Base-by-base conservation (phyloP, 306 rosid species). In the Rubus idaeus region DNA sequence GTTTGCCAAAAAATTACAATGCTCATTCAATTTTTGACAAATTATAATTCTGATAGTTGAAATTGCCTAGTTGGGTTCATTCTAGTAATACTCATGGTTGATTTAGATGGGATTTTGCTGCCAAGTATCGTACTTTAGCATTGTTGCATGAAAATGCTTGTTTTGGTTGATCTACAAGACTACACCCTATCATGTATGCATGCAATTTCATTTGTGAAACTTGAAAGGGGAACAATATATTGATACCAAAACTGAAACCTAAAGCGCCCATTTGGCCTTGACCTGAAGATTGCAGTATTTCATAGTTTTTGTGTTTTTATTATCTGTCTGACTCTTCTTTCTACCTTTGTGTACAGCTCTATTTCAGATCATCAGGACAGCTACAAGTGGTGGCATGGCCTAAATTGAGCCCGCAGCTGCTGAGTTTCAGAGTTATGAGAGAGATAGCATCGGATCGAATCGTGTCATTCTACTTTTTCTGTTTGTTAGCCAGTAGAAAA, bases 351-450 rank as follows among this genome's bases (percentile, higher is more conserved):
- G 61, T 44, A 62, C 97, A 93, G 98, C 98, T 78, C 93, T 93
- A 62, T 93, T 93, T 83, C 98, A 93, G 93, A 91, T 93, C 80
- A 93, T 93, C 90, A 89, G 98, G 89, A 93, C 97, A 75, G 98
- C 98, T 77, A 83, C 97, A 2, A 89, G 91, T 58, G 97, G 98
- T 80, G 98, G 97, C 89, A 83, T 91, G 98, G 98, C 91, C 39
- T 93, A 83, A 84, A 84, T 79, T 75, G 76, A 75, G 50, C 63
- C 77, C 47, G 52, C 23, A 35, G 76, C 60, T 6, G 71, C 58
- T 10, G 50, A 11, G 78, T 44, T 30, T 63, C 57, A 18, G 42
- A 10, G 64, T 64, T 76, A 61, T 66, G 70, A 79, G 37, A 21
- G 83, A 37, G 72, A 68, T 80, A 70, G 66, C 80, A 49, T 14